phyloP scores from a whole-genome alignment of 345 rosid species.

The Camelina hispida region DNA sequence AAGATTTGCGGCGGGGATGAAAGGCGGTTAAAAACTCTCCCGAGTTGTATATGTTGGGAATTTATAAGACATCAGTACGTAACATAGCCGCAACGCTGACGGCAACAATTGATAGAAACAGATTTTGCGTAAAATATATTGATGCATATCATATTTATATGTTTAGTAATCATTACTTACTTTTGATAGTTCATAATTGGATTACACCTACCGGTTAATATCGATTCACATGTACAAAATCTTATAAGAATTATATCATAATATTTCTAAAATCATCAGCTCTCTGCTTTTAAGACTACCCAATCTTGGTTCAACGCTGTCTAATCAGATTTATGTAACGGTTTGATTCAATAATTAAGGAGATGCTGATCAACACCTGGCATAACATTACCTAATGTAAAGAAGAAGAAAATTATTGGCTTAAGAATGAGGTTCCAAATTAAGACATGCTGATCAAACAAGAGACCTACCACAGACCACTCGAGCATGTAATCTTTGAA shows the following conservation, averaged over 20 bases:
- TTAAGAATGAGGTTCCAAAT: not conserved
- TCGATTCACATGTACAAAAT: no score
- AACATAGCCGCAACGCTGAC: not conserved
- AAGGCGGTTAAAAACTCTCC: no score
- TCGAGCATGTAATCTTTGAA: not conserved
- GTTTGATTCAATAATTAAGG: not conserved
- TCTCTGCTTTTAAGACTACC: not conserved
- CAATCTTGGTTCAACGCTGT: no score
- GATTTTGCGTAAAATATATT: no score
- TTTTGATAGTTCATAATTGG: no score
- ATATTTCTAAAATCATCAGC: not conserved
- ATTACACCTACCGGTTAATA: no score
- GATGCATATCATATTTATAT: no score
- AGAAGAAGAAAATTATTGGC: not conserved
- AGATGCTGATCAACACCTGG: not conserved
- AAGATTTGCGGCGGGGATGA: no score
- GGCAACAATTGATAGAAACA: not conserved
- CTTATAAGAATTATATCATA: no score
- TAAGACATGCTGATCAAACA: not conserved
- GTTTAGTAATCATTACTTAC: not conserved
- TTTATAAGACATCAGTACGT: conserved; percentile 10
- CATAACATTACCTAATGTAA: not conserved
- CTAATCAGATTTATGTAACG: not conserved
- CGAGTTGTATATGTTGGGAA: not conserved
- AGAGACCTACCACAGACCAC: not conserved